These are phyloP conservation scores for Microcyclospora pomicola DNA, from an alignment of 2,329 filamentous ascomycete genomes.

Conservation along the genomic window DNA sequence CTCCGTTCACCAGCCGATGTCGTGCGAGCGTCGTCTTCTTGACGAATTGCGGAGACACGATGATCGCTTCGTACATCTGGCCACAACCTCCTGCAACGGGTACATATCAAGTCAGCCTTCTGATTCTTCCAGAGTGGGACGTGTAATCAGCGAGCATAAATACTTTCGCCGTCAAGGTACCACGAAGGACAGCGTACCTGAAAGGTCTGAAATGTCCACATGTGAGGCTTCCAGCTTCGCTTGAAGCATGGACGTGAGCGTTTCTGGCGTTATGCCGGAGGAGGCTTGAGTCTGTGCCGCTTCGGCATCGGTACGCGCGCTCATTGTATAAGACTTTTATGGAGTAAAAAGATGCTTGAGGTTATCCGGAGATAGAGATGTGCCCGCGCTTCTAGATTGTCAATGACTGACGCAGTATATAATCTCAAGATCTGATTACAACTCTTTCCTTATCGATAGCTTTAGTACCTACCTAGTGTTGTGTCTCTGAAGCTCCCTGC, in stretches of 20 bases:
- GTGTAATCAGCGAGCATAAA: neutral
- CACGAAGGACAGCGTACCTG: slow-evolving; percentile 44
- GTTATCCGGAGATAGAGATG: no score
- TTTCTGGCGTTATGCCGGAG: slow-evolving; percentile 55
- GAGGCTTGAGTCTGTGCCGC: slow-evolving; percentile 35
- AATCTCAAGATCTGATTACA: no score
- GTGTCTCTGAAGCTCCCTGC: no score
- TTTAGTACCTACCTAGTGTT: no score
- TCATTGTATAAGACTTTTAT: slow-evolving; percentile 22
- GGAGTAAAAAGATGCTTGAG: no score
- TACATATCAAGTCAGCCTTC: neutral
- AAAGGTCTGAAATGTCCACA: slow-evolving; percentile 84
- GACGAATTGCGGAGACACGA: slow-evolving; percentile 41
- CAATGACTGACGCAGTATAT: no score
- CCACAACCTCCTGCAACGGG: slow-evolving; percentile 49
- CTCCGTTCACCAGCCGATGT: slow-evolving; percentile 72
- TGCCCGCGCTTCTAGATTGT: no score
- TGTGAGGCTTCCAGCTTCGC: slow-evolving; percentile 59
- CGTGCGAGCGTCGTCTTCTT: slow-evolving; percentile 60
- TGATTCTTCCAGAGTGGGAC: no score
- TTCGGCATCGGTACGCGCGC: slow-evolving; percentile 29
- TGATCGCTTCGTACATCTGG: slow-evolving; percentile 56
- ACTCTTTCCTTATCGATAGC: no score
- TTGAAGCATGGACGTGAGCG: slow-evolving; percentile 53
- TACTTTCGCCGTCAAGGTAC: neutral